Evolutionary conservation across 2,329 filamentous ascomycete genomes (phyloP), one percentile per base, ranked within the genome.

Genomic region (Fusarium cicatricum): DNA sequence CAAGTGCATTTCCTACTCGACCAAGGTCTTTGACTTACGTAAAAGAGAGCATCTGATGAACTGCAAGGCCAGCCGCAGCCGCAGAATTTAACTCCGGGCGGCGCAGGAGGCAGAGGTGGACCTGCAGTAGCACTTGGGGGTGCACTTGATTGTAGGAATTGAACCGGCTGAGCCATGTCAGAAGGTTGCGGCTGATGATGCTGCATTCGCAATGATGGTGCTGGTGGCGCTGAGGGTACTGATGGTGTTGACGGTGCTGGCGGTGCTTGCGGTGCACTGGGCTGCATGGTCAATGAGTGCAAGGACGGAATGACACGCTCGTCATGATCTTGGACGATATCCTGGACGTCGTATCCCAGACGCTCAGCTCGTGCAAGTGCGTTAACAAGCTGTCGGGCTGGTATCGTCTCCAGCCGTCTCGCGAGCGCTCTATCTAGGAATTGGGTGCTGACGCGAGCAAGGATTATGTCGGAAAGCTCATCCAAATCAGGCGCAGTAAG

Each of bases 281-380:
- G 32, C 58, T 58, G 55, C 17, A 58, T 34, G n/a, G 60, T 23
- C 21, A 58, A 26, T 34, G 60, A 46, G 34, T 64, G 42, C 23
- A 67, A 23, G 6, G 71, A 71, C 3, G 75, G 74, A 17, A 79
- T 74, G 15, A 79, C 74, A 21, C 70, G 72, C 55, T 80, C 78
- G 11, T 65, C 62, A 32, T 63, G 50, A 12, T 62, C 78, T 28
- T 80, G 77, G 11, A 84, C 72, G 3, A 82, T 73, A 48, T 86
- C 84, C 28, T 74, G 71, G 0, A 75, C 72, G 43, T 84, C 79
- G 50, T 86, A 86, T 2, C 84, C 84, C 0, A 86, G 76, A 3
- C 84, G 81, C 62, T 85, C 82, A 2, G 83, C 82, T 31, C 79
- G 75, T 2, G 83, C 83, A 16, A 86, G 75, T 12, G 82, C 81